Percentiles rank a stretch among this genome's conserved stretches.
Evolutionary conservation across 192 early-diverging fungal genomes (phyloP).

Genomic region (Chytriomyces confervae): DNA sequence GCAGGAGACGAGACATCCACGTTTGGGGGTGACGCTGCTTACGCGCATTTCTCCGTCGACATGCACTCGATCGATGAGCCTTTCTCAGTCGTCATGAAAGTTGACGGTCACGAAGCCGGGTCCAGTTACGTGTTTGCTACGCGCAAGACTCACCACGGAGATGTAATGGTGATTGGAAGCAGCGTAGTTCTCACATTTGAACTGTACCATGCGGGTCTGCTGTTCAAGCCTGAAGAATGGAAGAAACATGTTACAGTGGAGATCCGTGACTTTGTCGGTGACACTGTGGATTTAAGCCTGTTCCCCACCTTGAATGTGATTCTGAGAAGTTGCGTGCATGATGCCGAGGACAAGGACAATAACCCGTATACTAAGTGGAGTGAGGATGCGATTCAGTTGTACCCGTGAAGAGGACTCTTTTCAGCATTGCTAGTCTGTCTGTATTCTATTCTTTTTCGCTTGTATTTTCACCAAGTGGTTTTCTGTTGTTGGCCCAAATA

Average conservation of each 20-base stretch:
- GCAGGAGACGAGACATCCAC: not conserved
- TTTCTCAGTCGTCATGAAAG: not conserved
- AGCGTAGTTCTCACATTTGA: not conserved
- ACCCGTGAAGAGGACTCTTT: no score
- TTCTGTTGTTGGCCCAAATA: no score
- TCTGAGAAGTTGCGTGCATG: no score
- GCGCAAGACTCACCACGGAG: not conserved
- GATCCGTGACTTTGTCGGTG: constrained; percentile 1
- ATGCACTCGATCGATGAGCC: constrained; percentile 14
- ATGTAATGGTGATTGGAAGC: constrained; percentile 5
- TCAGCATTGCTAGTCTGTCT: no score
- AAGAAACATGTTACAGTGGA: not conserved
- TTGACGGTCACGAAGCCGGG: not conserved
- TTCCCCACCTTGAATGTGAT: not conserved
- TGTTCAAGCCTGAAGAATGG: not conserved
- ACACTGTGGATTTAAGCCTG: not conserved
- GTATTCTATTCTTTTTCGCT: no score
- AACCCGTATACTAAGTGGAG: no score
- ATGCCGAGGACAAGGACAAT: no score
- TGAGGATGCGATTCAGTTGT: no score
- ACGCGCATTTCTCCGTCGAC: constrained; percentile 10
- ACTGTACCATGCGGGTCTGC: not conserved
- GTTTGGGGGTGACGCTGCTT: not conserved
- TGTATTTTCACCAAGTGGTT: no score
- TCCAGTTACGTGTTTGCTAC: constrained; percentile 1